Evolutionary conservation across 140 eudicot species (phyloP).

Genomic region (Anethum foeniculum): DNA sequence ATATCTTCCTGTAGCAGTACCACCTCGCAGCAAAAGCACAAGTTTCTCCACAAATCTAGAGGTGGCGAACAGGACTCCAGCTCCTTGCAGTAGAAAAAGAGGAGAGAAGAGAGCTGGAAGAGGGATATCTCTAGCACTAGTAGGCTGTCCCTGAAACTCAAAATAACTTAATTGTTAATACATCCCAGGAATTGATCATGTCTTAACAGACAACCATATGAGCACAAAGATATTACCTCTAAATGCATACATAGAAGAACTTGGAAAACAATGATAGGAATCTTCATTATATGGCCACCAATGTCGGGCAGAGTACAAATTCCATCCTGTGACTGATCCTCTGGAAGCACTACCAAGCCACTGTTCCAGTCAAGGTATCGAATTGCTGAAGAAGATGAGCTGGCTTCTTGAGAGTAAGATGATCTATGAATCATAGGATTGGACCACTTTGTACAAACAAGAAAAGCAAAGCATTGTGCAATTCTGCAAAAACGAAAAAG

Average conservation of each 20-base stretch:
- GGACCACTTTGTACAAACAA: constrained; percentile 95
- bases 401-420: constrained; percentile 42
- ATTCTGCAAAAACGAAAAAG: constrained; percentile 38
- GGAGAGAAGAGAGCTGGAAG: constrained; percentile 77
- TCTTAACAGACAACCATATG: constrained; percentile 14
- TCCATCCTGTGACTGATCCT: constrained; percentile 49
- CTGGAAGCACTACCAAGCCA: constrained; percentile 68
- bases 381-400: constrained; percentile 63
- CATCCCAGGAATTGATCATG: constrained; percentile 1
- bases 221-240: constrained; percentile 44
- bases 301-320: constrained; percentile 70
- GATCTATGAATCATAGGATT: constrained; percentile 76
- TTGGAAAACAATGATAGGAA: constrained; percentile 73
- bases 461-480: constrained; percentile 95
- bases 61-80: constrained; percentile 60
- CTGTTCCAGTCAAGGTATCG: constrained; percentile 84
- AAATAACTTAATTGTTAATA: constrained; percentile 14
- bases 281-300: constrained; percentile 89
- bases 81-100: constrained; percentile 73
- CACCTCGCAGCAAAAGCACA: constrained; percentile 47
- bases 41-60: constrained; percentile 76
- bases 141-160: constrained; percentile 72
- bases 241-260: constrained; percentile 83
- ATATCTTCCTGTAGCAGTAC: constrained; percentile 51
- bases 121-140: constrained; percentile 49